Conservation (phyloP, 495 filamentous ascomycete species). For the Clavariopsis aquatica region DNA sequence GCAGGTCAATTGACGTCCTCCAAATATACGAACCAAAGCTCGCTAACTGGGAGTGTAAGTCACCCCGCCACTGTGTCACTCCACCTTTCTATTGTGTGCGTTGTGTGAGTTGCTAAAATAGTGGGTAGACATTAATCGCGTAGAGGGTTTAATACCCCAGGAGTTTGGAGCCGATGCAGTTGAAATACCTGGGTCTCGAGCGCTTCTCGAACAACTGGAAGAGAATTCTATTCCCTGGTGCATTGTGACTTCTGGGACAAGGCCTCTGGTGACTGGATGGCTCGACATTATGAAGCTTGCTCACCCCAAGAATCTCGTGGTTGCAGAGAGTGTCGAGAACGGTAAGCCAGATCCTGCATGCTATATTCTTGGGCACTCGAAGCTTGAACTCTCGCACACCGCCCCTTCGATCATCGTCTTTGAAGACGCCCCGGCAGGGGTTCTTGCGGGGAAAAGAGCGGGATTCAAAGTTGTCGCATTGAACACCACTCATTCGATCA, state of each 20-base stretch:
- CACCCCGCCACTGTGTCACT: background rate
- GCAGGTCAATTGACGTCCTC: constrained; percentile 79
- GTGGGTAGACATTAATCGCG: constrained; percentile 68
- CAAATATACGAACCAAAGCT: constrained; percentile 71
- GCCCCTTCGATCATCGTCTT: constrained; percentile 69
- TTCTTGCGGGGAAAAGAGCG: constrained; percentile 81
- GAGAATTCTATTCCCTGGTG: constrained; percentile 69
- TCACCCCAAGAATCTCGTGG: constrained; percentile 70
- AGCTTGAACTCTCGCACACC: constrained; percentile 54
- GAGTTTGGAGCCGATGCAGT: constrained; percentile 73
- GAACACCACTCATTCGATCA: constrained; percentile 76
- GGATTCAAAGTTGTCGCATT: constrained; percentile 87
- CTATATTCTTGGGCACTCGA: constrained; percentile 70
- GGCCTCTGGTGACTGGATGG: constrained; percentile 83
- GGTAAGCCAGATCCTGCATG: constrained; percentile 91
- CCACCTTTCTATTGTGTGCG: background rate
- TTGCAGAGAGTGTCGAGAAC: constrained; percentile 78
- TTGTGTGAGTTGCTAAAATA: background rate
- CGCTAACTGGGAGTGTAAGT: constrained; percentile 90
- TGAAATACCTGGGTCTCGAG: constrained; percentile 73
- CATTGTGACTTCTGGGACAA: constrained; percentile 88
- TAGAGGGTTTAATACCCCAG: constrained; percentile 77
- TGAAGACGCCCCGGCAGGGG: constrained; percentile 93
- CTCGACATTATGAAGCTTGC: constrained; percentile 74
- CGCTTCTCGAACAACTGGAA: constrained; percentile 61